Conservation (phyloP, 345 rosid genomes). For the Populus tremula region DNA sequence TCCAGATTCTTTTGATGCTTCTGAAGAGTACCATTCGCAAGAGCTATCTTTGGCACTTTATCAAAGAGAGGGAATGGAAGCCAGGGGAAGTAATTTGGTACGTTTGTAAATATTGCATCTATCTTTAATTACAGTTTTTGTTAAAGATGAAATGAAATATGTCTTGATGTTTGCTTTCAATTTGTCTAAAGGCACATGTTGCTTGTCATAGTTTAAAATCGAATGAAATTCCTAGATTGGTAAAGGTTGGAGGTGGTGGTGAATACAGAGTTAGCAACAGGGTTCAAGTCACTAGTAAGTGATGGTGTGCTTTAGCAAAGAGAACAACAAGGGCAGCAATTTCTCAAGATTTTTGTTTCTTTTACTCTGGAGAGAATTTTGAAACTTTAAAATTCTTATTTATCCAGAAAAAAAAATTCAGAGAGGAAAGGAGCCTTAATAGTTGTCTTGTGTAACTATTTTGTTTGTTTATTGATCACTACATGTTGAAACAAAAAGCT, state of each 20-base stretch:
- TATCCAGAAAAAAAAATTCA: background rate
- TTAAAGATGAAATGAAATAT: constrained; percentile 15
- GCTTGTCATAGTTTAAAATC: background rate
- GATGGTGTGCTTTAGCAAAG: background rate
- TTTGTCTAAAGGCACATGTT: background rate
- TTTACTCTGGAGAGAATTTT: background rate
- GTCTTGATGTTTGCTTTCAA: background rate
- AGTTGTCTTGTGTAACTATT: background rate
- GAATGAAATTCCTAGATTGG: background rate
- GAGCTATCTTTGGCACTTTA: constrained; percentile 69
- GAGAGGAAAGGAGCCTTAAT: background rate
- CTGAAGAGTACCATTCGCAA: constrained; percentile 84
- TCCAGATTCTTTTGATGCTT: constrained; percentile 82
- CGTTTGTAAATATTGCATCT: constrained; percentile 36
- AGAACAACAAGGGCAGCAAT: background rate
- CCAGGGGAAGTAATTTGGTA: constrained; percentile 68
- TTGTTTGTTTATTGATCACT: background rate
- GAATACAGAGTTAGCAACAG: background rate
- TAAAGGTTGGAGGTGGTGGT: background rate
- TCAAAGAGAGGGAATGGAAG: constrained; percentile 61
- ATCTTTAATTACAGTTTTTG: constrained; percentile 6
- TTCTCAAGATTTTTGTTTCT: background rate
- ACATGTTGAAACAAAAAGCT: too few relatives aligned
- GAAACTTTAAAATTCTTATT: background rate
- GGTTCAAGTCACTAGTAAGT: background rate